Evolutionary conservation across 805 yeast genomes (phyloP).

Genomic region (Isabelozyma rhagii): DNA sequence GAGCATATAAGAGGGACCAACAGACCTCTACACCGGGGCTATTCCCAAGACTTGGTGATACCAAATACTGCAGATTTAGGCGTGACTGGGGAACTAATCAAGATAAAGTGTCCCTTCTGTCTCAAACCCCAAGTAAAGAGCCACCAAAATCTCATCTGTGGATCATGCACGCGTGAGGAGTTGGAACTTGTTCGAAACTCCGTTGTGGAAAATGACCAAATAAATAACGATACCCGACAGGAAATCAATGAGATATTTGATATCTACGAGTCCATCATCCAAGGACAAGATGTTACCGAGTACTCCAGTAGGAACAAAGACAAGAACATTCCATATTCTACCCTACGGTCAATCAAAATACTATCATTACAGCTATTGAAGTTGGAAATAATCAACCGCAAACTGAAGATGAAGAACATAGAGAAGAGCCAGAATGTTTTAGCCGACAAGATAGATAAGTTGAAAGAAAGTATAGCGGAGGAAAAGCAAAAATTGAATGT

Average conservation of each 20-base stretch:
- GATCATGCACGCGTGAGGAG: constrained; percentile 14
- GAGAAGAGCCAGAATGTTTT: constrained; percentile 4
- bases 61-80: not conserved
- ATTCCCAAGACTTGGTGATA: not conserved
- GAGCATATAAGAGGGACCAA: not conserved
- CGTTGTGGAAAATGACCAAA: constrained; percentile 20
- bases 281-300: not conserved
- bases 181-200: constrained; percentile 21
- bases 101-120: constrained; percentile 15
- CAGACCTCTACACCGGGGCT: not conserved
- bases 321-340: constrained; percentile 12
- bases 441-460: constrained; percentile 7
- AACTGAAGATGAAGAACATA: constrained; percentile 13
- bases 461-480: not conserved
- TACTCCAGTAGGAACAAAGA: not conserved
- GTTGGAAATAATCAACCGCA: constrained; percentile 16
- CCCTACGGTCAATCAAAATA: constrained; percentile 14
- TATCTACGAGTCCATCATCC: constrained; percentile 5
- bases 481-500: not conserved
- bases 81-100: not conserved
- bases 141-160: constrained; percentile 18
- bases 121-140: constrained; percentile 5
- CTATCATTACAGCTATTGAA: constrained; percentile 30
- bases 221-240: constrained; percentile 14
- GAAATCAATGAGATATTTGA: constrained; percentile 26